Evolutionary conservation across 2,329 filamentous ascomycete genomes (phyloP).

Genomic region (Elsinoe batatas): DNA sequence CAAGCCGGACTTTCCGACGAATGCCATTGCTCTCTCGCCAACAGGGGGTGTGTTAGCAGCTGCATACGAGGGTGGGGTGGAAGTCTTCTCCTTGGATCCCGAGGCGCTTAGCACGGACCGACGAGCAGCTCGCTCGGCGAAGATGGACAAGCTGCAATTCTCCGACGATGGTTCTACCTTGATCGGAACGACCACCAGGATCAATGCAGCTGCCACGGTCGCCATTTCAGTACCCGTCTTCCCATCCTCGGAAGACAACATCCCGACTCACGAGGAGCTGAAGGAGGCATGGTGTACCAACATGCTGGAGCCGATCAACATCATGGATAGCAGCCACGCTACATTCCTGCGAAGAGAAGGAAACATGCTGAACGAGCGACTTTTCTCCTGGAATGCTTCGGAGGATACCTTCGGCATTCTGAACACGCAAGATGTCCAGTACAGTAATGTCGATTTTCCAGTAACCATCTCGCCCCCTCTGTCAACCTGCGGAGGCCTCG

Average conservation of each 20-base stretch:
- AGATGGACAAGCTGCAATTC: conserved; percentile 28
- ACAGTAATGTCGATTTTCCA: conserved; percentile 29
- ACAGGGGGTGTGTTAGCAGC: conserved; percentile 74
- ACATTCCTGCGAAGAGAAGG: conserved; percentile 27
- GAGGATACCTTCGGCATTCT: conserved; percentile 30
- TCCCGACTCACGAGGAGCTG: conserved; percentile 27
- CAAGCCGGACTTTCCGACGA: conserved; percentile 65
- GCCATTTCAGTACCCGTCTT: conserved; percentile 29
- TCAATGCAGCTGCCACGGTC: conserved; percentile 28
- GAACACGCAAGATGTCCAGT: conserved; percentile 26
- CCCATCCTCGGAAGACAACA: conserved; percentile 21
- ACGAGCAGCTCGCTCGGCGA: conserved; percentile 26
- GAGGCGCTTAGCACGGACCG: conserved; percentile 37
- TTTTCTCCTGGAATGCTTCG: conserved; percentile 30
- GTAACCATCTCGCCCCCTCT: conserved; percentile 29
- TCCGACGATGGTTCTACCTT: conserved; percentile 30
- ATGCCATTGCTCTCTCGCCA: conserved; percentile 70
- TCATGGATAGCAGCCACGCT: conserved; percentile 30
- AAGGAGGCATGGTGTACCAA: conserved; percentile 31
- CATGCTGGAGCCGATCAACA: conserved; percentile 29
- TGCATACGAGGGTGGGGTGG: conserved; percentile 76
- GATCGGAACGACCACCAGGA: conserved; percentile 28
- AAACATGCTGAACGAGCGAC: conserved; percentile 23
- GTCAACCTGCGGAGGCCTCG: conserved; percentile 28
- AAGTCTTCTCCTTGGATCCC: conserved; percentile 65